phyloP scores from a whole-genome alignment of 176 grass and related monocot genomes.

The Thinopyrum elongatum region DNA sequence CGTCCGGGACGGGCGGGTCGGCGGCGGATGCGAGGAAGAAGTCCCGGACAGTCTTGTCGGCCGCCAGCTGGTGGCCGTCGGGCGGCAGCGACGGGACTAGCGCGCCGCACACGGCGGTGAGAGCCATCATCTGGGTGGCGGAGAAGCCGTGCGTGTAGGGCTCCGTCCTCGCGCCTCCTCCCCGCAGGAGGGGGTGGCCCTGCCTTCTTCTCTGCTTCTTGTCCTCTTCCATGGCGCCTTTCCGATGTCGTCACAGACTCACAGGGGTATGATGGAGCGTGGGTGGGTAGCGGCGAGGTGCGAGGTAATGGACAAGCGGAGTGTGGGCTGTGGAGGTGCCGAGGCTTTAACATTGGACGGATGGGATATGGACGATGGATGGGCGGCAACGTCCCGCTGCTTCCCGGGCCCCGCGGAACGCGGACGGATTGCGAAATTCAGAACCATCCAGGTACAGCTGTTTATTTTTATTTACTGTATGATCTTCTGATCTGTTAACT shows the following conservation, averaged over 20 bases:
- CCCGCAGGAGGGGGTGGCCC: constrained; percentile 71
- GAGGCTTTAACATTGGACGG: not conserved
- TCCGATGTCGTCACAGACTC: not conserved
- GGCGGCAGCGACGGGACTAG: constrained; percentile 54
- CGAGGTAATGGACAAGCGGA: not conserved
- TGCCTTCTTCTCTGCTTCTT: constrained; percentile 5
- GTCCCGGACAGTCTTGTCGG: constrained; percentile 27
- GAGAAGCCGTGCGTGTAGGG: constrained; percentile 80
- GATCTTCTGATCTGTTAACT: not conserved
- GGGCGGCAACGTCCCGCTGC: not conserved
- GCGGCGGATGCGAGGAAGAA: constrained; percentile 68
- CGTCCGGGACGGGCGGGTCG: constrained; percentile 58
- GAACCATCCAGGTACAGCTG: not conserved
- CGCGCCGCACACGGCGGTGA: constrained; percentile 59
- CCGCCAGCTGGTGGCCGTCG: not conserved
- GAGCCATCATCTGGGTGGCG: constrained; percentile 53
- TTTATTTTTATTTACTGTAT: not conserved
- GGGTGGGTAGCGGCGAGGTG: not conserved
- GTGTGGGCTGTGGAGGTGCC: not conserved
- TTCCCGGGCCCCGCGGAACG: not conserved
- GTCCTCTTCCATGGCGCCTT: constrained; percentile 27
- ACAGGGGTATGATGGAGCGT: not conserved
- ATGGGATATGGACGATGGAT: not conserved
- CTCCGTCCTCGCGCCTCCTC: constrained; percentile 33
- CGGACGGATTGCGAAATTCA: not conserved